Base-by-base conservation (phyloP, 306 rosid genomes). In the Prunus mume region DNA sequence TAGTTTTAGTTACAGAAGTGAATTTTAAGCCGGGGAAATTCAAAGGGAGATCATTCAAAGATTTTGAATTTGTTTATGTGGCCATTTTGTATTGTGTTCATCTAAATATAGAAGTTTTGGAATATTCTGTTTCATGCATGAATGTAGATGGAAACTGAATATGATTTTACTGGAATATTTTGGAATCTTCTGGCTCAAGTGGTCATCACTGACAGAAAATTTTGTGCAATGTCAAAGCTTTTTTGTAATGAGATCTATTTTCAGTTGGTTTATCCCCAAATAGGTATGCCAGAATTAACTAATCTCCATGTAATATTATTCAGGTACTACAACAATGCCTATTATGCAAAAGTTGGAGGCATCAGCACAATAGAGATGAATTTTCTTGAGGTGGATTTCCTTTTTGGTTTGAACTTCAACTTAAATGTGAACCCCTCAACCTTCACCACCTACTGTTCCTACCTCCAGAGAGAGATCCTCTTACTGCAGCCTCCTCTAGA, bases 311-410 rank as follows among this genome's bases (percentile, higher is more conserved):
- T 54, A 38, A 73, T 28, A 28, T 27, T 68, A n/a, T 41, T 77
- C 84, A 95, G 99, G 86, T 95, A 83, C 86, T 92, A 95, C 84
- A 95, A 92, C 88, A 95, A 95, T 83, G 99, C 97, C 12, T 95
- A 88, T 85, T 95, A 88, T 86, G 99, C 99, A 82, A 95, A 91
- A 88, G 93, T 95, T 60, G 99, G 99, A 83, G 97, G 99, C 71
- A 92, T 95, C 65, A 92, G 96, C 79, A 95, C 93, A 66, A 71
- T 60, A 38, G 99, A 95, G 85, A 95, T 95, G 92, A 95, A 95
- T 71, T 89, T 89, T 85, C 97, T 95, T 61, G 99, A 95, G 69
- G 84, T 95, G 83, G 99, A 95, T 58, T 92, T 95, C 67, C 72
- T 95, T 52, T 95, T 95, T 87, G 99, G 93, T 32, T 83, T 95